phyloP scores from a whole-genome alignment of 164 flowering plant species.

The Buxus sempervirens region DNA sequence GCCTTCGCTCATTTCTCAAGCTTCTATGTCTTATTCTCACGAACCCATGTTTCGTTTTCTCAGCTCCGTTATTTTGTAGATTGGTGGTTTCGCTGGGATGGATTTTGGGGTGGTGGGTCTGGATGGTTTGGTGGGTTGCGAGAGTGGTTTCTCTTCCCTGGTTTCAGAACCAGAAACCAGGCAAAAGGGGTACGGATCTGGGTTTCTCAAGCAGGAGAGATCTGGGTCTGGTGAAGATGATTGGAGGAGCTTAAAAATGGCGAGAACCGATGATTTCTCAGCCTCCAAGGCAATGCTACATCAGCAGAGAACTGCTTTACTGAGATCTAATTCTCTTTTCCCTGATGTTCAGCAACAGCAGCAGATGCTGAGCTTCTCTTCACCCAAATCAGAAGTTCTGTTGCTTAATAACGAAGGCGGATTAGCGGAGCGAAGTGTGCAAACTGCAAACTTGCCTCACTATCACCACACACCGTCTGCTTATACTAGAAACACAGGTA shows the following conservation, averaged over 20 bases:
- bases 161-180: conserved; percentile 45
- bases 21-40: conserved; percentile 5
- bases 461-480: conserved; percentile 27
- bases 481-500: conserved; percentile 58
- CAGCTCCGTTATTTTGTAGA: conserved; percentile 14
- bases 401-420: conserved; percentile 11
- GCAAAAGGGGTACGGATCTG: conserved; percentile 58
- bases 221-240: conserved; percentile 44
- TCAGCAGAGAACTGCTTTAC: conserved; percentile 29
- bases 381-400: conserved; percentile 43
- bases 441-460: conserved; percentile 29
- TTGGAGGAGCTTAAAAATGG: conserved; percentile 53
- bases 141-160: conserved; percentile 24
- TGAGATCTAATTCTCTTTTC: conserved; percentile 46
- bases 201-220: conserved; percentile 36
- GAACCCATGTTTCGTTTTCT: conserved; percentile 24
- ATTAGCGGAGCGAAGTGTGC: conserved; percentile 16
- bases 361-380: conserved; percentile 67
- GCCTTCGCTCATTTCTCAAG: conserved; percentile 2
- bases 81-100: conserved; percentile 31
- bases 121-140: conserved; percentile 43
- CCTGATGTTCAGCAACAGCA: conserved; percentile 37
- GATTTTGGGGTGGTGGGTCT: conserved; percentile 57
- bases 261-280: conserved; percentile 39
- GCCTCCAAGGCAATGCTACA: conserved; percentile 39